A percentile compares a stretch with the other conserved stretches of the same genome.
These are phyloP conservation scores for Sugiyamaella pinicola DNA, from an alignment of 1,139 yeast genomes.

Conservation along the genomic window DNA sequence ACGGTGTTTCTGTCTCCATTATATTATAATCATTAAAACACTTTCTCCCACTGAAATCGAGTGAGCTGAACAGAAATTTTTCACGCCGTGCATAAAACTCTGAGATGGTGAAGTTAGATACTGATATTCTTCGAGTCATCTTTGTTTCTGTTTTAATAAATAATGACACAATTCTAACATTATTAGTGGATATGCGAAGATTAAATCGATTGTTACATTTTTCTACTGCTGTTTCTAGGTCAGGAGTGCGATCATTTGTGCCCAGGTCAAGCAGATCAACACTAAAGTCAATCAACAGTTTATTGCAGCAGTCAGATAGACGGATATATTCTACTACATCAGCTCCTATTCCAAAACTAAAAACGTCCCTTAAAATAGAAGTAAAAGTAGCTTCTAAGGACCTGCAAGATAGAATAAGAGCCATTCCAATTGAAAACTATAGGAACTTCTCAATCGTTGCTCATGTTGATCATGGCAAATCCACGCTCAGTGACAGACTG, in stretches of 20 bases:
- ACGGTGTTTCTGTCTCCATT: too few relatives aligned
- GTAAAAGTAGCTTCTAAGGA: conserved; percentile 24
- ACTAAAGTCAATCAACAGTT: background rate
- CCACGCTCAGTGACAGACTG: conserved; percentile 84
- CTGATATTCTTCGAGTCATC: background rate
- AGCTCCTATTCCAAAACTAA: background rate
- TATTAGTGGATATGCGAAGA: background rate
- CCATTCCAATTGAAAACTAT: conserved; percentile 79
- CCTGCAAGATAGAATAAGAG: conserved; percentile 56
- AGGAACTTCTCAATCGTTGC: conserved; percentile 94
- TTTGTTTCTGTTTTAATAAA: background rate
- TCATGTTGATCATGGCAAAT: conserved; percentile 98
- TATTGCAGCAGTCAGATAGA: background rate
- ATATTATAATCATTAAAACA: too few relatives aligned
- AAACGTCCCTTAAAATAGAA: conserved; percentile 13
- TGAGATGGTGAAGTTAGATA: background rate
- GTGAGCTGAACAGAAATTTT: conserved; percentile 6
- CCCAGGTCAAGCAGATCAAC: background rate
- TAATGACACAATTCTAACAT: background rate
- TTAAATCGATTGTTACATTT: background rate
- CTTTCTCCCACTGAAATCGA: too few relatives aligned
- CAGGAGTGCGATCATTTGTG: background rate
- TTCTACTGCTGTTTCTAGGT: background rate
- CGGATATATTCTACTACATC: background rate
- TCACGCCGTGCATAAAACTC: conserved; percentile 12